Percentiles rank a stretch among this genome's conserved stretches.
Evolutionary conservation across 495 filamentous ascomycete species (phyloP).

Genomic region (Aspergillus bertholletiae): DNA sequence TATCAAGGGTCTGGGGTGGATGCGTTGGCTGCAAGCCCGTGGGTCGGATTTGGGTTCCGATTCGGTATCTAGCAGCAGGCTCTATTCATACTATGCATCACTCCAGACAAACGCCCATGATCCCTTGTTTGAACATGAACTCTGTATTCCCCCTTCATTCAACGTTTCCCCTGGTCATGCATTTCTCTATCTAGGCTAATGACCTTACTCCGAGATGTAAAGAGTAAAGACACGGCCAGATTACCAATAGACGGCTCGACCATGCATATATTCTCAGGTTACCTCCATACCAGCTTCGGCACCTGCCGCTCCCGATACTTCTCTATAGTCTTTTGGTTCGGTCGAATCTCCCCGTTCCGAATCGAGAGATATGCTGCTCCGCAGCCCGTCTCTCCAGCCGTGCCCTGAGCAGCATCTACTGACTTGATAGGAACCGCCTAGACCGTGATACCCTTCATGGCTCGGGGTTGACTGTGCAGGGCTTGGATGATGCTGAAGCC

Average conservation of each 20-base stretch:
- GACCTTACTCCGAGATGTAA: too few relatives aligned
- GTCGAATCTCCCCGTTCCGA: constrained; percentile 3
- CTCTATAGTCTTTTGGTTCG: not conserved
- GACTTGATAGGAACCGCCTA: not conserved
- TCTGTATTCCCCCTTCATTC: too few relatives aligned
- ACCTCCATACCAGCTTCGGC: not conserved
- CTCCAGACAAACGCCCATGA: too few relatives aligned
- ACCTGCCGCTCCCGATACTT: not conserved
- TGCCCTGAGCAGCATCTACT: not conserved
- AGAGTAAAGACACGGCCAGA: not conserved
- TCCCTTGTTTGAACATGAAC: too few relatives aligned
- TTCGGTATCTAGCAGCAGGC: too few relatives aligned
- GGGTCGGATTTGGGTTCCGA: too few relatives aligned
- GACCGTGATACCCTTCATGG: not conserved
- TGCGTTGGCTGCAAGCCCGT: too few relatives aligned
- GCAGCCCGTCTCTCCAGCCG: constrained; percentile 1
- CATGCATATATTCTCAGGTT: not conserved
- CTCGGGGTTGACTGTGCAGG: not conserved
- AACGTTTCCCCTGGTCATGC: too few relatives aligned
- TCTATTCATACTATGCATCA: too few relatives aligned
- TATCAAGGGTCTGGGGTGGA: too few relatives aligned
- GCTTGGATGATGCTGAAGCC: constrained; percentile 6
- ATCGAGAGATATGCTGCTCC: constrained; percentile 9
- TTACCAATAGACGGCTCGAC: not conserved
- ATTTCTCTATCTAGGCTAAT: too few relatives aligned